Percentiles rank a stretch among this genome's conserved stretches.
phyloP scores from a whole-genome alignment of 2,329 filamentous ascomycete genomes.

The Mycosphaerelloides madeirae region DNA sequence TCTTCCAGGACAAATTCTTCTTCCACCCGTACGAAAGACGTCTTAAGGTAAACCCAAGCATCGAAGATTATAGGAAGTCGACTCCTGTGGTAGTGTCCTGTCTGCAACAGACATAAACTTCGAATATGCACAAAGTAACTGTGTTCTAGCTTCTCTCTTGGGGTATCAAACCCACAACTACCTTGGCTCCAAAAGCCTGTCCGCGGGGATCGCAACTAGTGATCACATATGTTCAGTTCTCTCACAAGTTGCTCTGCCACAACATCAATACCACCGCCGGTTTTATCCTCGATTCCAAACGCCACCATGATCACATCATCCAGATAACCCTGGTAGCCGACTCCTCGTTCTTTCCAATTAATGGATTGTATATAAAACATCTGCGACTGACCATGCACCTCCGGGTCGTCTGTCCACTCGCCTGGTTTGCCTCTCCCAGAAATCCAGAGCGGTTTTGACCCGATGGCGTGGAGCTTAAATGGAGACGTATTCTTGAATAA shows the following conservation, averaged over 20 bases:
- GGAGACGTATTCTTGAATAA: conserved; percentile 45
- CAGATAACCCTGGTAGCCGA: conserved; percentile 7
- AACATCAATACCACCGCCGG: conserved; percentile 3
- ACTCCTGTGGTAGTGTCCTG: too few relatives aligned
- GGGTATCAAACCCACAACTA: background rate
- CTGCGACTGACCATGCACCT: too few relatives aligned
- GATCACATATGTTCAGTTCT: background rate
- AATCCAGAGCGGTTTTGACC: conserved; percentile 51
- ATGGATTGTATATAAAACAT: conserved; percentile 58
- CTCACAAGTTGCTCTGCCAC: background rate
- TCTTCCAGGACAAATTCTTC: too few relatives aligned
- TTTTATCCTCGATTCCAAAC: conserved; percentile 8
- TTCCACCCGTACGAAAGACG: too few relatives aligned
- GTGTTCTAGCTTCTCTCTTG: too few relatives aligned
- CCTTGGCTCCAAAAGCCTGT: background rate
- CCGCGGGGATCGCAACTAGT: background rate
- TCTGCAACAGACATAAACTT: too few relatives aligned
- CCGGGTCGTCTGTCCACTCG: background rate
- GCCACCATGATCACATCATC: conserved; percentile 6
- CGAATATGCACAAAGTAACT: too few relatives aligned
- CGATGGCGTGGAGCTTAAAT: conserved; percentile 49
- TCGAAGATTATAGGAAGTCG: too few relatives aligned
- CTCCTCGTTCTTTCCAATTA: conserved; percentile 52
- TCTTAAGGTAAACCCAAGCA: too few relatives aligned
- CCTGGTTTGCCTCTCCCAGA: conserved; percentile 37